phyloP scores from a whole-genome alignment of 164 flowering plant genomes.

The Dillenia suffruticosa region DNA sequence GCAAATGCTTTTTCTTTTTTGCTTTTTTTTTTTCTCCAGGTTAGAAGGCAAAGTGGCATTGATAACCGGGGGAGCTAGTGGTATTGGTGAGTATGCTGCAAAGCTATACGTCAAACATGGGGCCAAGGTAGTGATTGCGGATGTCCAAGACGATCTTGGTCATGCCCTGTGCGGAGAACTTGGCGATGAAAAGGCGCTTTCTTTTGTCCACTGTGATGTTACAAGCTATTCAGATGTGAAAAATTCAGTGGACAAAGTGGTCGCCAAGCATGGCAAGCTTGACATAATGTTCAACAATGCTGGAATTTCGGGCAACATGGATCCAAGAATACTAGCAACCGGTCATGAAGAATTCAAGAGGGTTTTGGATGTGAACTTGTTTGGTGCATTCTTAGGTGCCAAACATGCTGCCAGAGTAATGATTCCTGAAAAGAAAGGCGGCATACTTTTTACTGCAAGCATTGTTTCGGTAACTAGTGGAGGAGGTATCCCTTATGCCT shows the following conservation, averaged over 20 bases:
- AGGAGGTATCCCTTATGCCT: no score
- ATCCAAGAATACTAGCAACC: no score
- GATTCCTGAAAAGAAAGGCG: not conserved
- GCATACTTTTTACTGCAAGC: not conserved
- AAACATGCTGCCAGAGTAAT: constrained; percentile 6
- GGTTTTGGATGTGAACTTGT: constrained; percentile 24
- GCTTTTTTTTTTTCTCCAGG: constrained; percentile 15
- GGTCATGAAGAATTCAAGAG: constrained; percentile 16
- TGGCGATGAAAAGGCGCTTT: constrained; percentile 4
- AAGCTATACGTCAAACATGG: constrained; percentile 34
- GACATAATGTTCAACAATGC: constrained; percentile 63
- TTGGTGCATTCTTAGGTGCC: constrained; percentile 27
- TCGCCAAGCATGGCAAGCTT: constrained; percentile 38
- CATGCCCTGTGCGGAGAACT: constrained; percentile 18
- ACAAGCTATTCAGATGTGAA: constrained; percentile 31
- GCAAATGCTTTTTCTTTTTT: no score
- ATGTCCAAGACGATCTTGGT: constrained; percentile 35
- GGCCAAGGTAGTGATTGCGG: constrained; percentile 53
- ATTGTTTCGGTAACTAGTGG: no score
- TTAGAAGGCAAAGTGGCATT: constrained; percentile 51
- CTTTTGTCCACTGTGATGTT: constrained; percentile 47
- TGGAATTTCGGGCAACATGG: constrained; percentile 20
- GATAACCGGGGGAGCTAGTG: constrained; percentile 59
- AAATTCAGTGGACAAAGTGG: constrained; percentile 24
- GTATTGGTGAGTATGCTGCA: constrained; percentile 44